A percentile compares a stretch with the other conserved stretches of the same genome.
phyloP scores from a whole-genome alignment of 352 stramenopile genomes.

The Phytophthora multivora region DNA sequence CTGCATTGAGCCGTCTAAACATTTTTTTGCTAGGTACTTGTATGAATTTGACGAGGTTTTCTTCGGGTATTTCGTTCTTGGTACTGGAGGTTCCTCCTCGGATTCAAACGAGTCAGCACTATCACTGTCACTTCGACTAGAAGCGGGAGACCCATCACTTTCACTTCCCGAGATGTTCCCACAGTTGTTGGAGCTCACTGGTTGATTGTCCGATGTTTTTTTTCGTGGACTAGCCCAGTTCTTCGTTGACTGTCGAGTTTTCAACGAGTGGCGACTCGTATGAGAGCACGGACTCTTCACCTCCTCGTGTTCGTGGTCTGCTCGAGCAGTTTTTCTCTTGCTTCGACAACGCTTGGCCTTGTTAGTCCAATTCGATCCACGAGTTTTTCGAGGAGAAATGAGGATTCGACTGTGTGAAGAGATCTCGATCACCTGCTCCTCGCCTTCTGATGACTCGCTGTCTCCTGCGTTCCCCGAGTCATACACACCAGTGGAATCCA shows the following conservation, averaged over 20 bases:
- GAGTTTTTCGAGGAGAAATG: slow-evolving; percentile 52
- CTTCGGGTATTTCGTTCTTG: slow-evolving; percentile 4
- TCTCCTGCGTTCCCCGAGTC: slow-evolving; percentile 18
- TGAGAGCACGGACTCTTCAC: not conserved
- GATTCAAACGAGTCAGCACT: slow-evolving; percentile 14
- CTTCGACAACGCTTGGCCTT: slow-evolving; percentile 4
- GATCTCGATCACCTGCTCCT: slow-evolving; percentile 63
- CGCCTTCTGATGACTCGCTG: slow-evolving; percentile 29
- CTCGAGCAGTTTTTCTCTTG: slow-evolving; percentile 5
- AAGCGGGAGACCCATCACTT: slow-evolving; percentile 11
- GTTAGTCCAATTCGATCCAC: slow-evolving; percentile 17
- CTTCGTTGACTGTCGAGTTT: slow-evolving; percentile 3
- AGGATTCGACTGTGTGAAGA: slow-evolving; percentile 63
- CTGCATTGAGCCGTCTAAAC: slow-evolving; percentile 19
- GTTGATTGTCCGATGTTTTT: slow-evolving; percentile 1
- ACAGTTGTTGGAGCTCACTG: slow-evolving; percentile 13
- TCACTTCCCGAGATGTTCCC: slow-evolving; percentile 18
- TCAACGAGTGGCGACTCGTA: not conserved
- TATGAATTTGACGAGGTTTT: slow-evolving; percentile 4
- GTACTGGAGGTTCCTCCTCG: not conserved
- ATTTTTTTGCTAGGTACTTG: not conserved
- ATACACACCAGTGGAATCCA: slow-evolving; percentile 22
- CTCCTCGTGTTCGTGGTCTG: slow-evolving; percentile 1
- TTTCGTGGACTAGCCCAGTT: slow-evolving; percentile 8
- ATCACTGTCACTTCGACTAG: slow-evolving; percentile 7